Percentiles rank a stretch among this genome's conserved stretches.
Evolutionary conservation across 1,139 yeast species (phyloP).

Genomic region (Suhomyces bribrorum): DNA sequence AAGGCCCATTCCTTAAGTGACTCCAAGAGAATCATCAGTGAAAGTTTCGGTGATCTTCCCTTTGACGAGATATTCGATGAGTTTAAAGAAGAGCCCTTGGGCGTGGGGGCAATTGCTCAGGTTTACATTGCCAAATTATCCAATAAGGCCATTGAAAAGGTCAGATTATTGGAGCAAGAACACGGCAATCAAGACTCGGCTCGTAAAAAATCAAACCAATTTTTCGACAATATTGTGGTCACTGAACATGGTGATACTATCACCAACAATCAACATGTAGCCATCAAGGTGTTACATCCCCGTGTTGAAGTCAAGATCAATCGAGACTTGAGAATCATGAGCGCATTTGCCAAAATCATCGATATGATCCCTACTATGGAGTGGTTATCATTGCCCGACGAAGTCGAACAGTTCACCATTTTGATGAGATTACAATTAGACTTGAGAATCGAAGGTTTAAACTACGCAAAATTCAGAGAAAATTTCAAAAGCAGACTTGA

Average conservation of each 20-base stretch:
- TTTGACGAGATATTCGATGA: constrained; percentile 83
- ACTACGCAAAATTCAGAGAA: constrained; percentile 65
- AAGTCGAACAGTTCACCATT: constrained; percentile 81
- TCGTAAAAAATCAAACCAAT: constrained; percentile 19
- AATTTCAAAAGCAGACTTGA: constrained; percentile 62
- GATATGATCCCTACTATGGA: constrained; percentile 89
- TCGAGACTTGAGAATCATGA: constrained; percentile 84
- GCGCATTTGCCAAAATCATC: constrained; percentile 68
- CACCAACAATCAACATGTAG: constrained; percentile 62
- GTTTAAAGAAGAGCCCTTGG: constrained; percentile 73
- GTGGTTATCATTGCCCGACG: constrained; percentile 94
- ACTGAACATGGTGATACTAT: constrained; percentile 39
- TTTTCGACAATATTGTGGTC: constrained; percentile 39
- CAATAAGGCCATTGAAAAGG: constrained; percentile 39
- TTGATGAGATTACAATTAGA: constrained; percentile 91
- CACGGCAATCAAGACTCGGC: constrained; percentile 10
- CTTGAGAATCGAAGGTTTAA: constrained; percentile 83
- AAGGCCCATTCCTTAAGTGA: constrained; percentile 65
- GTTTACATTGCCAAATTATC: constrained; percentile 78
- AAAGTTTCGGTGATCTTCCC: constrained; percentile 60
- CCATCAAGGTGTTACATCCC: constrained; percentile 92
- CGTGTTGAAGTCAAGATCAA: constrained; percentile 68
- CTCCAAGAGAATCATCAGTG: constrained; percentile 59
- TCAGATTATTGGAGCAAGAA: constrained; percentile 30
- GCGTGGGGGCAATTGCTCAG: constrained; percentile 98